Percentiles rank a stretch among this genome's conserved stretches.
Evolutionary conservation across 192 early-diverging fungal species (phyloP).

Genomic region (Phycomyces nitens): DNA sequence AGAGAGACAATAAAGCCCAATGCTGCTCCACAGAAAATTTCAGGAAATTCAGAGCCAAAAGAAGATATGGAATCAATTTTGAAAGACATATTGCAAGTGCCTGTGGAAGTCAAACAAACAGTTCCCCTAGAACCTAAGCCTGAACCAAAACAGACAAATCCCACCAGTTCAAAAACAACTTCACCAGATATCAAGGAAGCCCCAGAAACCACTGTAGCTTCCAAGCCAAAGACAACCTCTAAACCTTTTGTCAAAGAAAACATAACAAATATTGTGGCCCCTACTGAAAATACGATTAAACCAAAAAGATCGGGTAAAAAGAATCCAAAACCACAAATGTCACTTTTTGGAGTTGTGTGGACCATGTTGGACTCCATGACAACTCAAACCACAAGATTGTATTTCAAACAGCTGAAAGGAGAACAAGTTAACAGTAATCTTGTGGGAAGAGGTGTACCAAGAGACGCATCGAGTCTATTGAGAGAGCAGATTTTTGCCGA

Average conservation of each 20-base stretch:
- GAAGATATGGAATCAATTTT: no score
- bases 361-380: slow-evolving; percentile 38
- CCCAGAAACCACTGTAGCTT: background rate
- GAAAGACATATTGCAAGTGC: slow-evolving; percentile 1
- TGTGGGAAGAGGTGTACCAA: background rate
- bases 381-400: slow-evolving; percentile 26
- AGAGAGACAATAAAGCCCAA: background rate
- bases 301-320: slow-evolving; percentile 14
- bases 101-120: background rate
- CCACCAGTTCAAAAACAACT: background rate
- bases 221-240: background rate
- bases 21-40: background rate
- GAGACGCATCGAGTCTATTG: slow-evolving; percentile 15
- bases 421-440: background rate
- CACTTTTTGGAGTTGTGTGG: slow-evolving; percentile 45
- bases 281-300: background rate
- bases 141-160: background rate
- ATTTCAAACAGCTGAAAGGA: slow-evolving; percentile 6
- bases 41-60: background rate
- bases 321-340: slow-evolving; percentile 27
- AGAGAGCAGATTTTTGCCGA: slow-evolving; percentile 40
- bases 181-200: background rate
- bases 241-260: background rate
- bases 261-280: background rate
- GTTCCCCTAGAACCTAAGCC: background rate